Base-by-base conservation (phyloP, 2,329 filamentous ascomycete species). In the Tympanopsis confertula region DNA sequence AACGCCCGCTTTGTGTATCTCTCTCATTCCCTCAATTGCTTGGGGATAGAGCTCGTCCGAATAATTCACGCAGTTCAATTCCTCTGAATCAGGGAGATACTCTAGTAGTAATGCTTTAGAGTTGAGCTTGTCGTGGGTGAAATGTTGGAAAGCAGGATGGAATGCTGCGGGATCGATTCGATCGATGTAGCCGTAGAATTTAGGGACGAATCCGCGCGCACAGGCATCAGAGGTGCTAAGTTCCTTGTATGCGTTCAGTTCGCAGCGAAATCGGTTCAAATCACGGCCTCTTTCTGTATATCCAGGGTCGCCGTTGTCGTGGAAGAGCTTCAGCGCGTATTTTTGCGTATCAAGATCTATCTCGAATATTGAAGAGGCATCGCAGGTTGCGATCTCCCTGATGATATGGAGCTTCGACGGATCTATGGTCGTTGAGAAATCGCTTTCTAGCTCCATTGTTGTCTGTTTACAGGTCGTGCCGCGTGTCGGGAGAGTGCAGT, bases 251-350 rank as follows among this genome's bases (percentile, higher is more conserved):
- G 47, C 47, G 14, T 44, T 47, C 0, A 42, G 20, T 38, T 51
- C 47, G 37, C 45, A 48, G 37, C 50, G 45, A 39, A 48, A 48
- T 4, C 47, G 41, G 20, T 50, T 46, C 14, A 51, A 26, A 36
- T 51, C 50, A 22, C 48, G 45, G n/a, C 48, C 47, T 32, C 39
- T 45, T 17, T 42, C 35, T 4, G 42, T 42, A 41, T 45, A 48
- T 17, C 47, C 47, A 7, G 45, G 45, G 30, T 51, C 46, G 18
- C 48, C 49, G 36, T 49, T 48, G 30, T 49, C 42, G 30, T 51
- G 47, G 22, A 45, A 49, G n/a, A n/a, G n/a, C n/a, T n/a, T n/a
- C n/a, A n/a, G n/a, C n/a, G n/a, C n/a, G n/a, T n/a, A n/a, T n/a
- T n/a, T n/a, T n/a, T n/a, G n/a, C n/a, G n/a, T n/a, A n/a, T n/a